A percentile compares a stretch with the other conserved stretches of the same genome.
These are phyloP conservation scores for Aspergillus ostianus DNA, from an alignment of 495 filamentous ascomycete genomes.

Conservation along the genomic window DNA sequence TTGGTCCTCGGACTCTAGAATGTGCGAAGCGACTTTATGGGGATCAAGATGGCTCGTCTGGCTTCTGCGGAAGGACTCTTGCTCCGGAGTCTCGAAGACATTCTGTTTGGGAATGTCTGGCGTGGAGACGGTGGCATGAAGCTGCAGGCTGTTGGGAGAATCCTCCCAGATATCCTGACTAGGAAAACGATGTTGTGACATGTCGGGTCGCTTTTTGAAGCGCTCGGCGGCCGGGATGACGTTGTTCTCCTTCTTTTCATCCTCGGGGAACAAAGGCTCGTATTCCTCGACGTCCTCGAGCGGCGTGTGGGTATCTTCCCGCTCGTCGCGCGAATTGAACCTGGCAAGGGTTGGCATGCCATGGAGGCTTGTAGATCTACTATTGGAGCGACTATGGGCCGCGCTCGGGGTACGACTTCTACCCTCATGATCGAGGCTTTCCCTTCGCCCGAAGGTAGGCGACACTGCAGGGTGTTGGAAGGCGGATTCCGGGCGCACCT, in stretches of 20 bases:
- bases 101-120: constrained; percentile 55
- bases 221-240: constrained; percentile 57
- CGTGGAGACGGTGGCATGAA: constrained; percentile 79
- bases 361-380: constrained; percentile 66
- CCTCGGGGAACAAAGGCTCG: constrained; percentile 91
- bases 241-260: constrained; percentile 59
- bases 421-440: constrained; percentile 55
- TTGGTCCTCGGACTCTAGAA: constrained; percentile 31
- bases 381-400: constrained; percentile 66
- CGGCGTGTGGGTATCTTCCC: constrained; percentile 60
- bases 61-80: constrained; percentile 51
- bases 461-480: constrained; percentile 72
- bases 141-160: constrained; percentile 80
- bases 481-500: constrained; percentile 75
- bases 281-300: constrained; percentile 92
- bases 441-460: constrained; percentile 59
- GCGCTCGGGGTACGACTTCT: constrained; percentile 54
- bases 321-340: constrained; percentile 51
- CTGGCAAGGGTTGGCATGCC: constrained; percentile 45
- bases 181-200: constrained; percentile 75
- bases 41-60: constrained; percentile 47
- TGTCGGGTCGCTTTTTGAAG: constrained; percentile 59
- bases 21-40: constrained; percentile 44
- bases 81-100: constrained; percentile 56
- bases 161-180: constrained; percentile 98